These are phyloP conservation scores for Fusarium sp. DNA, from an alignment of 2,329 filamentous ascomycete species.

Conservation along the genomic window DNA sequence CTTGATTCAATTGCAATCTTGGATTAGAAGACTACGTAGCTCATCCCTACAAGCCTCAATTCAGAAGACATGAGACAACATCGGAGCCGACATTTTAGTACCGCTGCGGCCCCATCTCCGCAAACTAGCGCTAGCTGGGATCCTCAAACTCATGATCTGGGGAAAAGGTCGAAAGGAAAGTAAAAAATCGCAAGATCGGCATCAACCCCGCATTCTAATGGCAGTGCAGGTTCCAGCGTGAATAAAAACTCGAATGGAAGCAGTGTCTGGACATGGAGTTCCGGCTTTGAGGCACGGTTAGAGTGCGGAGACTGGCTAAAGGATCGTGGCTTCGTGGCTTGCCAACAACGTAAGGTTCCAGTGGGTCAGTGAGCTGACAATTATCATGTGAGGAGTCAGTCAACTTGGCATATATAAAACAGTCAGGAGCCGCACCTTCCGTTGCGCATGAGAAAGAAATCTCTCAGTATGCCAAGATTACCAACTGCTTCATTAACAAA, in stretches of 20 bases:
- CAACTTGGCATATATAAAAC: constrained; percentile 28
- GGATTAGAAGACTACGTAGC: too few relatives aligned
- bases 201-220: constrained; percentile 25
- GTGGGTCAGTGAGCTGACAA: constrained; percentile 37
- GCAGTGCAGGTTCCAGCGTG: neutral
- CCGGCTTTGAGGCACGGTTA: neutral
- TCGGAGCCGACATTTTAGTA: constrained; percentile 13
- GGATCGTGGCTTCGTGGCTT: neutral
- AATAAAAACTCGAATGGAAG: neutral
- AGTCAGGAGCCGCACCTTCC: neutral
- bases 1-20: too few relatives aligned
- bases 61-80: neutral
- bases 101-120: constrained; percentile 16
- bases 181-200: constrained; percentile 19
- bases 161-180: constrained; percentile 17
- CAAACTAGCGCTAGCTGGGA: constrained; percentile 16
- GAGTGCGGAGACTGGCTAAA: constrained; percentile 6
- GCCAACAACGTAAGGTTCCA: neutral
- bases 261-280: neutral
- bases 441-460: neutral
- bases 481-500: neutral
- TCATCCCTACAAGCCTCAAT: too few relatives aligned
- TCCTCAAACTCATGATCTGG: neutral
- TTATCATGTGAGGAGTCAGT: constrained; percentile 18
- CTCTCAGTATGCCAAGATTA: constrained; percentile 4